Base-by-base conservation (phyloP, 2,329 filamentous ascomycete species). In the Hypoxylon rubiginosum region DNA sequence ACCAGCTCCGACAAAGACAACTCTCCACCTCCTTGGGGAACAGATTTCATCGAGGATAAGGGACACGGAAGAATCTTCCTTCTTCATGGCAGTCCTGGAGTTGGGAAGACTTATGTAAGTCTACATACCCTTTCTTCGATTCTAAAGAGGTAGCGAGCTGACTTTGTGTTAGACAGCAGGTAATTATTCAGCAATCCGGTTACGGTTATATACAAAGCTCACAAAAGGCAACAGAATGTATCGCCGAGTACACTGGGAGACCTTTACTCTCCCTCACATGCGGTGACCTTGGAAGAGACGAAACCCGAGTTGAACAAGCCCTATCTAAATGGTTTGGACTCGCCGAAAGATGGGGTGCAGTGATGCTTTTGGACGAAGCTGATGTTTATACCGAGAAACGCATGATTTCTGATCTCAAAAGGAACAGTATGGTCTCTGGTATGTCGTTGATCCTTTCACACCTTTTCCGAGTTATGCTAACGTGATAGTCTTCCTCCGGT, bases 61-160 rank as follows among this genome's bases (percentile, higher is more conserved):
- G 71, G 72, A 15, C 59, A 70, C 5, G 72, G 72, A 1, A 61
- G 63, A 24, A 73, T 73, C 34, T 73, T 74, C 34, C 59, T 74
- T 2, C 67, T 75, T 4, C 73, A 75, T 32, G 73, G 73, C 2
- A 52, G 54, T 1, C 73, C 72, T 1, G 72, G 73, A 0, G 71
- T 74, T 4, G 71, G 73, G 1, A 75, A 75, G 43, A 74, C 73
- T 0, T 68, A 57, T 46, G 58, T 52, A 58, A 36, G 60, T 43
- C 34, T 9, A 26, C 15, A 30, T 5, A n/a, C 19, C 11, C 1
- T 26, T 21, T 55, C 32, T 15, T 21, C 11, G 13, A 43, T 28
- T 4, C 15, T 24, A 26, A 15, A 6, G n/a, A 46, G 10, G 4
- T 26, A 9, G 8, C 9, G 43, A 39, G 39, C 54, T 58, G 21